A percentile compares a stretch with the other conserved stretches of the same genome.
These are phyloP conservation scores for Umbelopsis vinacea DNA, from an alignment of 192 early-diverging fungal species.

Conservation along the genomic window DNA sequence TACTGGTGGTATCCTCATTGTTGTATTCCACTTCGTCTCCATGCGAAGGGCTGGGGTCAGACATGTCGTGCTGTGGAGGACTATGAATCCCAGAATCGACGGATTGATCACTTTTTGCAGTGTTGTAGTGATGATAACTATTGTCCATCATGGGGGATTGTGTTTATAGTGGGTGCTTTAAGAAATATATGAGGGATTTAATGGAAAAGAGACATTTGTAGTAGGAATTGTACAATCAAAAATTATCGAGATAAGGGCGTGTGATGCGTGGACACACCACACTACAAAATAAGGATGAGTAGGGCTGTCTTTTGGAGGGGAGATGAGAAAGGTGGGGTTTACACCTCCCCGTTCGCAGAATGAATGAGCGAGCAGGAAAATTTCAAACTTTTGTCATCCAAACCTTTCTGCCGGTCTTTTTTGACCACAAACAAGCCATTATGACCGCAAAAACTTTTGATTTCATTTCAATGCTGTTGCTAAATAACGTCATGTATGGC, in stretches of 20 bases:
- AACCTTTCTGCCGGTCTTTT: no score
- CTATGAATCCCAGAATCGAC: slow-evolving; percentile 29
- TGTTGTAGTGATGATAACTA: not conserved
- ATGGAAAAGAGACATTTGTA: not conserved
- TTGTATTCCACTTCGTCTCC: slow-evolving; percentile 13
- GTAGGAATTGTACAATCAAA: not conserved
- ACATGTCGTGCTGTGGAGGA: slow-evolving; percentile 14
- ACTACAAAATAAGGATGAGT: slow-evolving; percentile 1
- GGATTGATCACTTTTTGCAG: slow-evolving; percentile 19
- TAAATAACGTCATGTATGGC: no score
- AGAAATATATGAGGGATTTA: not conserved
- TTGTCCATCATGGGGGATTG: slow-evolving; percentile 1
- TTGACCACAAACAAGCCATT: no score
- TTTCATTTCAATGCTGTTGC: no score
- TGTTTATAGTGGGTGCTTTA: not conserved
- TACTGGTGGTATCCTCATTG: slow-evolving; percentile 24
- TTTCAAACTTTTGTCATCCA: not conserved
- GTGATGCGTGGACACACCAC: slow-evolving; percentile 13
- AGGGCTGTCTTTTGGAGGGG: not conserved
- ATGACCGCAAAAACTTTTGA: no score
- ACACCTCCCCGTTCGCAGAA: no score
- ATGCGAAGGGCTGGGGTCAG: not conserved
- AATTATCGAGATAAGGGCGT: not conserved
- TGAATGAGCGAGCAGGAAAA: not conserved
- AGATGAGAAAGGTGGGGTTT: not conserved